Conservation (phyloP, 441 rosid genomes). For the Bocquillonia castaneifolia region DNA sequence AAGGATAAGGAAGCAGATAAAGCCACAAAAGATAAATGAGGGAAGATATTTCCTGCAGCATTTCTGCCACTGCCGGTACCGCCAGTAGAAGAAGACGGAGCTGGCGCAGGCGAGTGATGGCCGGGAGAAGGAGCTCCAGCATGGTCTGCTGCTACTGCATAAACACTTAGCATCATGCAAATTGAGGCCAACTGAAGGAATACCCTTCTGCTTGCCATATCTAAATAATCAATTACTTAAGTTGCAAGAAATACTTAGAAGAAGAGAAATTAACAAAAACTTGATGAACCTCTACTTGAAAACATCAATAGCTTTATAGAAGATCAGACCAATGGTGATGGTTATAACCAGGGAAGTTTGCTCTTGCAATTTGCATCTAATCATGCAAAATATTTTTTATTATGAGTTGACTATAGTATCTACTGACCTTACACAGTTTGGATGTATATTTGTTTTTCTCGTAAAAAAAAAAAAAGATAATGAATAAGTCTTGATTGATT, state of each 20-base stretch:
- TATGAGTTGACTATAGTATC: too few relatives aligned
- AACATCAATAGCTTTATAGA: constrained; percentile 4
- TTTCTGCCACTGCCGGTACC: constrained; percentile 2
- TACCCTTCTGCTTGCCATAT: constrained; percentile 1
- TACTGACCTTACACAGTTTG: too few relatives aligned
- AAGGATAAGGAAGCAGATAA: constrained; percentile 30
- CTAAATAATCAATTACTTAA: too few relatives aligned
- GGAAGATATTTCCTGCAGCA: constrained; percentile 26
- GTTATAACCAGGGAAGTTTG: background rate
- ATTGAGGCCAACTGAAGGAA: constrained; percentile 6
- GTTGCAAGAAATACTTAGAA: too few relatives aligned
- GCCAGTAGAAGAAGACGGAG: constrained; percentile 12
- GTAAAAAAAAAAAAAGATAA: too few relatives aligned
- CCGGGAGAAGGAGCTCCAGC: constrained; percentile 6
- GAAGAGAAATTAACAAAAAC: background rate
- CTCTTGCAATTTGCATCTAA: background rate
- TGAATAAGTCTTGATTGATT: too few relatives aligned
- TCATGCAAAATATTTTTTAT: too few relatives aligned
- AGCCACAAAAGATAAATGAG: constrained; percentile 26
- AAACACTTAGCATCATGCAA: background rate
- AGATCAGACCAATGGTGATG: background rate
- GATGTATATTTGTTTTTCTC: too few relatives aligned
- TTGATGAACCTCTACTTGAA: background rate
- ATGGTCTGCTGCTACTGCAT: background rate
- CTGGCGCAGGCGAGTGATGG: background rate